Conservation (phyloP, 306 rosid species). For the Datisca glomerata region DNA sequence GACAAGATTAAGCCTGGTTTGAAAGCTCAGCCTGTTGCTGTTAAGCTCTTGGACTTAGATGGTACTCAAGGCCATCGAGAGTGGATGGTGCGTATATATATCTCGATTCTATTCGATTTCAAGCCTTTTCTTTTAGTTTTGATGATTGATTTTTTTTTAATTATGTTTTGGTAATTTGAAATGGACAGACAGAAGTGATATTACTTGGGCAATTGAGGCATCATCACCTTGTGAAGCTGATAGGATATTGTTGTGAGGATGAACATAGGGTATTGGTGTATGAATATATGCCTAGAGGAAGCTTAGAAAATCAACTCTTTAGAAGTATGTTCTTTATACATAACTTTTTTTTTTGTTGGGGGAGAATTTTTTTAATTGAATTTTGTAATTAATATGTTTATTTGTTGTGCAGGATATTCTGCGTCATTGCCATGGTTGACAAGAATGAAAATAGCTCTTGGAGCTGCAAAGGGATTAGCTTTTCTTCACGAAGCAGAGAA, state of each 20-base stretch:
- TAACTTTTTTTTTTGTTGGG: too few relatives aligned
- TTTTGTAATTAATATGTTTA: not conserved
- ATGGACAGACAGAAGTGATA: conserved; percentile 73
- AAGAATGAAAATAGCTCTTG: conserved; percentile 90
- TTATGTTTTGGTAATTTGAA: conserved; percentile 2
- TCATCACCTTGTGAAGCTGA: conserved; percentile 70
- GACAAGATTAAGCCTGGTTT: conserved; percentile 69
- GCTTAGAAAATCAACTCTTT: conserved; percentile 87
- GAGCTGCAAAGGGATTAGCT: conserved; percentile 88
- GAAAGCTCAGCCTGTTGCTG: conserved; percentile 85
- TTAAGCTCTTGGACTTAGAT: conserved; percentile 77
- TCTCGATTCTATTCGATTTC: not conserved
- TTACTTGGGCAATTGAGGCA: conserved; percentile 84
- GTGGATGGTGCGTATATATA: conserved; percentile 68
- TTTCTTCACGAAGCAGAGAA: conserved; percentile 80
- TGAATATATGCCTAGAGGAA: conserved; percentile 91
- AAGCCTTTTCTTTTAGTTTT: not conserved
- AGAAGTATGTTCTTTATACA: conserved; percentile 50
- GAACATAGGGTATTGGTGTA: conserved; percentile 75
- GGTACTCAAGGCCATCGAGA: conserved; percentile 91
- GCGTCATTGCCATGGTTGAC: conserved; percentile 80
- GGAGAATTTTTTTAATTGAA: not conserved
- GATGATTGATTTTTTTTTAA: not conserved
- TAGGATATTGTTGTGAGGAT: conserved; percentile 94
- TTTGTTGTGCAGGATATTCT: conserved; percentile 41